Evolutionary conservation across 2,329 filamentous ascomycete genomes (phyloP), one percentile per base, ranked within the genome.

Genomic region (Aspergillus pseudoglaucus): DNA sequence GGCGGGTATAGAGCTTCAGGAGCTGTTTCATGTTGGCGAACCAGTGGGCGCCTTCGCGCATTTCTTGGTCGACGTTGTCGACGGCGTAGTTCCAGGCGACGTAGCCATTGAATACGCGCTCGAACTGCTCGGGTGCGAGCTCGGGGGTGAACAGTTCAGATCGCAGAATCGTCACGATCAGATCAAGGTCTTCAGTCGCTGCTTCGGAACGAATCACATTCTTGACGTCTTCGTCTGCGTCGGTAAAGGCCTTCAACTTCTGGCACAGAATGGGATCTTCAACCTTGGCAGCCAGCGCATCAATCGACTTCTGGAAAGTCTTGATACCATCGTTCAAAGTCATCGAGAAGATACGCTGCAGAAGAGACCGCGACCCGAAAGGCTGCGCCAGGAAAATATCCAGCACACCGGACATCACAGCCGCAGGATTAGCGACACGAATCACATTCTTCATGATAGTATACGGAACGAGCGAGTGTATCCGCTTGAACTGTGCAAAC

Each of bases 371-470:
- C 1, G 90, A 80, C 17, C 91, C 91, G 52, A 97, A 95, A 0
- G 93, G 93, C 59, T 97, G 93, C 6, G 93, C 91, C 50, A 97
- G 78, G 74, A 98, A 98, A 41, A 98, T 80, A 65, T 98, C 93
- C 18, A 98, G 78, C 40, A 97, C 84, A 17, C 87, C 87, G n/a
- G 87, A 88, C 91, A 98, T 97, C 55, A 98, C 93, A 5, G 90
- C 89, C 1, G 91, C 91, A 2, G 93, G 93, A 59, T 98, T 98
- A 18, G 93, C 90, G 57, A 97, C 89, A 48, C 91, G 84, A 61
- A 98, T 97, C 42, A 95, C 89, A 63, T 97, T 96, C 74, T 98
- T 98, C 65, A 98, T 77, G 43, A 96, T 76, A 0, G 85, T 86
- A 64, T 98, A 98, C 0, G 93, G 93, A 40, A 98, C 86, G 47